Evolutionary conservation across 2,329 filamentous ascomycete species (phyloP), one percentile per base, ranked within the genome.

Genomic region (Talaromyces islandicus): DNA sequence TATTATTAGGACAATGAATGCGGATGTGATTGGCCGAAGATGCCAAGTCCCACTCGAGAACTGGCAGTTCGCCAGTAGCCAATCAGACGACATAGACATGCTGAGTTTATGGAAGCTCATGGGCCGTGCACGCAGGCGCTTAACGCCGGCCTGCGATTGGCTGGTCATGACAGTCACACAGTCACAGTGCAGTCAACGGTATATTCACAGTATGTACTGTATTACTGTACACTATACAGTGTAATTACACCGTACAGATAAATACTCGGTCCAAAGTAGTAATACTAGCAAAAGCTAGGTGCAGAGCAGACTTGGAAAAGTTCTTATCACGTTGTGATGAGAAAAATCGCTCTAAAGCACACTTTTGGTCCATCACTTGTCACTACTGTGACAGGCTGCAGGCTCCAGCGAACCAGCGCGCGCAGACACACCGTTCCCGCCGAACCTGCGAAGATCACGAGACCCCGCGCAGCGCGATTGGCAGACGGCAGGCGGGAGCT

Each of bases 61-160:
- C 27, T 7, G 29, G 12, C 10, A 7, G 24, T 2, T 12, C 19
- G 7, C 10, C n/a, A 1, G 9, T 7, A 50, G 41, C 55, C 55
- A 57, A 57, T 50, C 27, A 50, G n/a, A n/a, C 9, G 3, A 3
- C 7, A 43, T 25, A 35, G 14, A 32, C 17, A 11, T 21, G 19
- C 41, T 19, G 25, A 14, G 9, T 21, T 24, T 14, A 55, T 35
- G 24, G 19, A 38, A 48, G 50, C 32, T 24, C 19, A 24, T 50
- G 59, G 59, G n/a, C 55, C 55, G 59, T 60, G 59, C 59, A 53
- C 27, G 24, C 19, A 46, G 59, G 59, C 59, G 59, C 54, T 54
- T 57, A 58, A 54, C 38, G 24, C 19, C n/a, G 55, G 24, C 24
- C 24, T 35, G 25, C 43, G 35, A 61, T 61, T 61, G 59, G 59